A percentile compares a stretch with the other conserved stretches of the same genome.
Conservation (phyloP, 345 rosid species). For the Balakata baccata region DNA sequence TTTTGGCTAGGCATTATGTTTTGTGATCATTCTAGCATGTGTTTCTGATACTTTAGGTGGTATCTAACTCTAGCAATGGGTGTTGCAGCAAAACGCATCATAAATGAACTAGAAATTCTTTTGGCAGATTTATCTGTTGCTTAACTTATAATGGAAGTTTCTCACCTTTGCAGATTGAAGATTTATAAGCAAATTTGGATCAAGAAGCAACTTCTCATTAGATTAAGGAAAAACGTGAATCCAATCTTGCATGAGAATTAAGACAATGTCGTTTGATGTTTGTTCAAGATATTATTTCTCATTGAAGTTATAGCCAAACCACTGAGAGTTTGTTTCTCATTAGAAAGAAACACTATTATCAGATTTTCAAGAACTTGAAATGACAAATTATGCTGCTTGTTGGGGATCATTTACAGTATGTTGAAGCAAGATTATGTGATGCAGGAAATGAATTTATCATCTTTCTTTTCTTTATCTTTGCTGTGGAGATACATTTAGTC, state of each 20-base stretch:
- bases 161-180: slow-evolving; percentile 27
- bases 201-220: slow-evolving; percentile 31
- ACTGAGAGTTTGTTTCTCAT: background rate
- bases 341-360: slow-evolving; percentile 33
- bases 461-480: background rate
- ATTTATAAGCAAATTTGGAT: slow-evolving; percentile 23
- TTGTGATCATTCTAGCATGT: background rate
- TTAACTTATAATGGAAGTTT: slow-evolving; percentile 34
- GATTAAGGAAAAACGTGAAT: slow-evolving; percentile 33
- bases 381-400: slow-evolving; percentile 48
- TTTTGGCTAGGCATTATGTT: background rate
- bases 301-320: background rate
- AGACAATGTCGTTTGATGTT: background rate
- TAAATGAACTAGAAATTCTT: slow-evolving; percentile 50
- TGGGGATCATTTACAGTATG: slow-evolving; percentile 67
- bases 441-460: slow-evolving; percentile 52
- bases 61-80: background rate
- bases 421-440: slow-evolving; percentile 64
- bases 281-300: background rate
- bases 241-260: background rate
- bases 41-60: background rate
- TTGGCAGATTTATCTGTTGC: slow-evolving; percentile 42
- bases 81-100: slow-evolving; percentile 50
- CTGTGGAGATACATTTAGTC: background rate
- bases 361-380: slow-evolving; percentile 29